Percentiles rank a stretch among this genome's conserved stretches.
These are phyloP conservation scores for Galerina sulciceps DNA, from an alignment of 768 basidiomycete species.

Conservation along the genomic window DNA sequence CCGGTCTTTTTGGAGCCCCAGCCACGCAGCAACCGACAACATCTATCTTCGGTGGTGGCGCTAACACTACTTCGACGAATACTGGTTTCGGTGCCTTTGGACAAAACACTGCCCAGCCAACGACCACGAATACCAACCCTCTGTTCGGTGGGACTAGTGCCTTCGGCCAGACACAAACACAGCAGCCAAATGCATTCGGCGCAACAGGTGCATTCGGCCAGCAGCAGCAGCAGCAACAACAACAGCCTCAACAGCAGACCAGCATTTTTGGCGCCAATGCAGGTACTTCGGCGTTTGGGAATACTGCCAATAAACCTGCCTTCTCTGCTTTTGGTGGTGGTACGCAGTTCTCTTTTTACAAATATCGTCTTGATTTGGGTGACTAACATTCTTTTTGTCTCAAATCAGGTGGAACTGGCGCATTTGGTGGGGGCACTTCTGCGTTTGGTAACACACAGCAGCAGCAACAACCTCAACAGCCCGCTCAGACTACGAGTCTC, in stretches of 20 bases:
- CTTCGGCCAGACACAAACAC: constrained; percentile 34
- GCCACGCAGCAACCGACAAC: constrained; percentile 41
- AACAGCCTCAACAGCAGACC: constrained; percentile 29
- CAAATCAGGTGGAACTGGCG: constrained; percentile 23
- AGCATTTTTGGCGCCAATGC: constrained; percentile 33
- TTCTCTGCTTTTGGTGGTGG: constrained; percentile 28
- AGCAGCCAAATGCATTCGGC: constrained; percentile 27
- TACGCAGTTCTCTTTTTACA: neutral
- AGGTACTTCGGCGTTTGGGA: constrained; percentile 35
- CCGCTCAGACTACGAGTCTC: constrained; percentile 25
- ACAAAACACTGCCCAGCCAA: constrained; percentile 24
- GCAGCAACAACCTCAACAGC: constrained; percentile 24
- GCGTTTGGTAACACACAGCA: constrained; percentile 21
- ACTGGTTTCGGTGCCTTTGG: constrained; percentile 52
- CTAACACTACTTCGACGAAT: constrained; percentile 33
- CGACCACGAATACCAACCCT: constrained; percentile 28
- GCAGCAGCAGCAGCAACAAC: constrained; percentile 1
- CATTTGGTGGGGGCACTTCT: constrained; percentile 37
- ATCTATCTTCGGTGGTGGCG: constrained; percentile 39
- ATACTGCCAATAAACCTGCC: constrained; percentile 32
- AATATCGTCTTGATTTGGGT: neutral
- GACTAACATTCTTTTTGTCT: neutral
- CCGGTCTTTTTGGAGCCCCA: constrained; percentile 52
- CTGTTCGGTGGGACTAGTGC: constrained; percentile 42
- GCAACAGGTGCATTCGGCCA: constrained; percentile 42